These are phyloP conservation scores for Monosporozyma yasuniensis DNA, from an alignment of 805 yeast genomes.

Conservation along the genomic window DNA sequence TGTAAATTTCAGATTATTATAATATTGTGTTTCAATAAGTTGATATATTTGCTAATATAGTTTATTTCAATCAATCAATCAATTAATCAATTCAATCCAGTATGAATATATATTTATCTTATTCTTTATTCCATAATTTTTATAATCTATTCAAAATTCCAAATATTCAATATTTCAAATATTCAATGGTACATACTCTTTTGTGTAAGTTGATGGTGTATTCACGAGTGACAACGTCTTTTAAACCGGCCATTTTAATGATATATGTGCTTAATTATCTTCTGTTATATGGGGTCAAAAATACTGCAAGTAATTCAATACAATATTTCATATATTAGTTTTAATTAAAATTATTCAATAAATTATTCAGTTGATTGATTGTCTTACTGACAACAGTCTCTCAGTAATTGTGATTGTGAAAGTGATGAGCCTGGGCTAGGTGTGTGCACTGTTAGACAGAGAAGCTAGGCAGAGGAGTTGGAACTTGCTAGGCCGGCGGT, in stretches of 20 bases:
- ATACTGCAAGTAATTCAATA: neutral
- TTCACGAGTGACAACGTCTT: slow-evolving; percentile 99
- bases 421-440: no score
- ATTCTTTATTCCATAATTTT: no score
- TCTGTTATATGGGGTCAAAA: slow-evolving; percentile 8
- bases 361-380: neutral
- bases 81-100: no score
- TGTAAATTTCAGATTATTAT: no score
- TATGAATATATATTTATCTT: no score
- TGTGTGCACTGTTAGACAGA: no score
- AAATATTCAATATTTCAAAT: neutral
- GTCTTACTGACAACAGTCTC: neutral
- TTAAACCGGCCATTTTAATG: slow-evolving; percentile 48
- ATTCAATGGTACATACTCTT: slow-evolving; percentile 60
- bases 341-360: neutral
- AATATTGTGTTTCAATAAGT: no score
- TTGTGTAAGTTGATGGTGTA: slow-evolving; percentile 99
- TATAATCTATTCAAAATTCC: neutral
- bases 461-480: no score
- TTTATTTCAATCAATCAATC: no score
- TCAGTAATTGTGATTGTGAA: neutral
- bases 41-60: no score
- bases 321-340: neutral
- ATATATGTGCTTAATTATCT: neutral
- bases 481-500: no score